These are phyloP conservation scores for Fusarium praegraminearum DNA, from an alignment of 2,329 filamentous ascomycete species.

Conservation along the genomic window DNA sequence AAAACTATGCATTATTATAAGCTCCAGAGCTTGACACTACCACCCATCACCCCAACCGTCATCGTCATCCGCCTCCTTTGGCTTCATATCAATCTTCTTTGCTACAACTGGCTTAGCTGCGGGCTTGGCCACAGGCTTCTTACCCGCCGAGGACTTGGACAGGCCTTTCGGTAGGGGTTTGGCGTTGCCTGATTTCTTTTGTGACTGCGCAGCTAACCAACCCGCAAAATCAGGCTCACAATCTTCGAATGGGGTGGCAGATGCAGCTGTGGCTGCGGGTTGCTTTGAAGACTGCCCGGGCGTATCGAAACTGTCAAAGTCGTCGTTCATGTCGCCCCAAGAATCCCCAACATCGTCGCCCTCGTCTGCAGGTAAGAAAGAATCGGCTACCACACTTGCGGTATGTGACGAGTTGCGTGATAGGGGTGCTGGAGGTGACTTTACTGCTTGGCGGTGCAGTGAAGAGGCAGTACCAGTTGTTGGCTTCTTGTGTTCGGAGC, in stretches of 20 bases:
- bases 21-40: conserved; percentile 51
- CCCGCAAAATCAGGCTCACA: conserved; percentile 96
- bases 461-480: conserved; percentile 66
- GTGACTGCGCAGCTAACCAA: conserved; percentile 89
- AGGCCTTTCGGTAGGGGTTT: conserved; percentile 88
- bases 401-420: conserved; percentile 64
- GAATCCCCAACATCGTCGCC: conserved; percentile 75
- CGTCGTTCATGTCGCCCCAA: conserved; percentile 79
- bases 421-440: conserved; percentile 61
- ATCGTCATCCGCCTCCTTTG: conserved; percentile 68
- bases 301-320: conserved; percentile 58
- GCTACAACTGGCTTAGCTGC: conserved; percentile 58
- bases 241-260: conserved; percentile 76
- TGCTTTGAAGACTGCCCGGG: conserved; percentile 42
- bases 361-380: conserved; percentile 67
- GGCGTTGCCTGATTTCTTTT: conserved; percentile 69
- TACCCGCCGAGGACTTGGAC: conserved; percentile 65
- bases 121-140: conserved; percentile 59
- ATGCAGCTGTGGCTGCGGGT: conserved; percentile 49
- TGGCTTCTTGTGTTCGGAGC: conserved; percentile 53
- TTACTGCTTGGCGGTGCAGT: conserved; percentile 71
- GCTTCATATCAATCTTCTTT: conserved; percentile 78
- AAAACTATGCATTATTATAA: conserved; percentile 6
- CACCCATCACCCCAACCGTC: conserved; percentile 77
- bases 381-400: conserved; percentile 58